Evolutionary conservation across 257 asterid species (phyloP), one percentile per base, ranked within the genome.

Genomic region (Solanum pimpinellifolium): DNA sequence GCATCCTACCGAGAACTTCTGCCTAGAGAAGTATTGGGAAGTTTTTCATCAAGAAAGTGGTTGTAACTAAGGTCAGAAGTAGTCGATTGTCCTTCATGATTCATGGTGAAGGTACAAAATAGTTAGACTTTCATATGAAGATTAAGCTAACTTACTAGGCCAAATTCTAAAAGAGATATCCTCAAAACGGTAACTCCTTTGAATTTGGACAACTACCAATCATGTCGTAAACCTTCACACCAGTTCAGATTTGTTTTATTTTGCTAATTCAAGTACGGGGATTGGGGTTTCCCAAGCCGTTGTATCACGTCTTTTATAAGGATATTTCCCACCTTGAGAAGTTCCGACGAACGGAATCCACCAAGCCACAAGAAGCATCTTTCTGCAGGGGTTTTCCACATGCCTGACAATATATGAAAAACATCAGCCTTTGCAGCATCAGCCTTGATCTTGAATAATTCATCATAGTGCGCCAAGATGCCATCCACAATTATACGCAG

Each of bases 381-480:
- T 89, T 96, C 99, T 46, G 99, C 98, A 39, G 99, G 98, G 15
- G 99, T 96, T 88, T 93, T 94, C 99, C 99, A 96, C 98, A 95
- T 96, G 91, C 99, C 99, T 6, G 99, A 96, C 90, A 96, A 90
- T 77, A 96, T 94, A 91, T 96, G 99, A 82, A 96, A 96, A 91
- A 96, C 99, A 15, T 96, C 99, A 25, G 98, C 90, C 90, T 97
- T 97, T 21, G 99, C 98, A 85, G 98, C 99, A 35, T 94, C 98
- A 23, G 94, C 98, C 89, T 97, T 97, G 88, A 97, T 94, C 94
- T 94, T 93, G 90, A 94, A 95, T 69, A 95, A 93, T 78, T 95
- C 99, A 25, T 97, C 98, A 74, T 95, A 95, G 76, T 95, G 99
- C 11, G 98, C 93, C 89, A 93, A 90, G 90, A 94, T 86, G 69